These are phyloP conservation scores for Fusarium falciforme DNA, from an alignment of 2,329 filamentous ascomycete species.

Conservation along the genomic window DNA sequence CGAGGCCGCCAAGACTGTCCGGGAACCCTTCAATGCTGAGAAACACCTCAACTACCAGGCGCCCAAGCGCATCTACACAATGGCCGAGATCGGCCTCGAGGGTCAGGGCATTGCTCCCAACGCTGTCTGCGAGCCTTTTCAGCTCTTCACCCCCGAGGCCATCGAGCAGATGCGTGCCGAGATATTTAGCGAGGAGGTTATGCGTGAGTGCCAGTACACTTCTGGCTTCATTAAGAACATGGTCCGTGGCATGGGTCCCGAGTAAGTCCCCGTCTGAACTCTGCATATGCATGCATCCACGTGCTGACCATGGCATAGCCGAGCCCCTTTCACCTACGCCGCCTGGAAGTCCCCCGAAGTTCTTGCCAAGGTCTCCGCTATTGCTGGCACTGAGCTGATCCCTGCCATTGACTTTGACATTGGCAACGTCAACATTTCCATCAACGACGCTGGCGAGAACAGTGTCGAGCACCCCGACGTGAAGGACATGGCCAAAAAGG, in stretches of 20 bases:
- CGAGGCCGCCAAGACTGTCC: constrained; percentile 6
- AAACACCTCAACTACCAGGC: constrained; percentile 67
- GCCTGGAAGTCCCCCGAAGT: constrained; percentile 57
- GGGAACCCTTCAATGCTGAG: constrained; percentile 59
- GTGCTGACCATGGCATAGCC: constrained; percentile 61
- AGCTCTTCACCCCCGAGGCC: constrained; percentile 71
- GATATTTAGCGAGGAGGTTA: constrained; percentile 67
- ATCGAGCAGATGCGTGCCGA: constrained; percentile 72
- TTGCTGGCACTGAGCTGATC: constrained; percentile 66
- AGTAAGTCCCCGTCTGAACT: constrained; percentile 59
- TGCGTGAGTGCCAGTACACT: constrained; percentile 66
- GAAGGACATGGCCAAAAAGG: constrained; percentile 38
- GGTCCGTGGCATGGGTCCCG: constrained; percentile 58
- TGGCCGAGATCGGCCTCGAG: constrained; percentile 71
- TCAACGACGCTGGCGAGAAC: constrained; percentile 53
- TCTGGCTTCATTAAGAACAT: constrained; percentile 60
- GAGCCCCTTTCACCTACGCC: constrained; percentile 73
- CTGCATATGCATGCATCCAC: constrained; percentile 69
- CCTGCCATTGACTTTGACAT: constrained; percentile 66
- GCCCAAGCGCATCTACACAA: constrained; percentile 63
- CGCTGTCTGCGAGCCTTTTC: constrained; percentile 74
- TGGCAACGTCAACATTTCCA: constrained; percentile 63
- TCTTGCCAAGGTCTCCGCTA: constrained; percentile 59
- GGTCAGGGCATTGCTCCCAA: constrained; percentile 69
- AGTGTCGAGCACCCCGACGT: constrained; percentile 60